phyloP scores from a whole-genome alignment of 2,329 filamentous ascomycete species.

The Whalleya microplaca region DNA sequence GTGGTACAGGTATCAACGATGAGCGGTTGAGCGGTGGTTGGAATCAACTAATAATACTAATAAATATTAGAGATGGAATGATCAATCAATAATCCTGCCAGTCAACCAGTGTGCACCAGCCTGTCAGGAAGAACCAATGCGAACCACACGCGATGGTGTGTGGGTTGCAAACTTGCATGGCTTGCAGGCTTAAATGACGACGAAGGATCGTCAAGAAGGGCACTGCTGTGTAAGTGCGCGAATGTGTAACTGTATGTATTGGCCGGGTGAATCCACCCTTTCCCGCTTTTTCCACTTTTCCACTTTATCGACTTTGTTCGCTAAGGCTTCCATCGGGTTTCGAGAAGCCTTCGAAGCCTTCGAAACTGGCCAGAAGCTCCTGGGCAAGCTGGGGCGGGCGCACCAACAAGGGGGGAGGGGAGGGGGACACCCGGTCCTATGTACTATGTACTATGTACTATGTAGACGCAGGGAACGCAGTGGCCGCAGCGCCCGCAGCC shows the following conservation, averaged over 20 bases:
- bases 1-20: not conserved
- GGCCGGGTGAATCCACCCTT: constrained; percentile 25
- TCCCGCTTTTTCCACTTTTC: constrained; percentile 23
- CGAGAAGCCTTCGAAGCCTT: constrained; percentile 34
- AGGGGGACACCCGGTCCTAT: constrained; percentile 29
- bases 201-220: not conserved
- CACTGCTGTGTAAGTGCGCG: constrained; percentile 3
- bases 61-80: not conserved
- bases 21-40: not conserved
- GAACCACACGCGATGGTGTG: not conserved
- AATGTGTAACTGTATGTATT: constrained; percentile 14
- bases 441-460: too few relatives aligned
- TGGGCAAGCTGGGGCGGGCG: constrained; percentile 32
- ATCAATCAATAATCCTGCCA: too few relatives aligned
- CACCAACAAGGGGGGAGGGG: constrained; percentile 24
- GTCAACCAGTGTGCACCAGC: not conserved
- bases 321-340: constrained; percentile 39
- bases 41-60: not conserved
- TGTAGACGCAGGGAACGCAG: constrained; percentile 24
- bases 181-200: not conserved
- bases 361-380: constrained; percentile 32
- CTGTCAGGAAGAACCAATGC: not conserved
- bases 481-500: constrained; percentile 20
- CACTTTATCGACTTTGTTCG: constrained; percentile 24
- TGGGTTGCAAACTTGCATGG: not conserved